A percentile compares a stretch with the other conserved stretches of the same genome.
phyloP scores from a whole-genome alignment of 306 rosid genomes.

The Prinsepia uniflora region DNA sequence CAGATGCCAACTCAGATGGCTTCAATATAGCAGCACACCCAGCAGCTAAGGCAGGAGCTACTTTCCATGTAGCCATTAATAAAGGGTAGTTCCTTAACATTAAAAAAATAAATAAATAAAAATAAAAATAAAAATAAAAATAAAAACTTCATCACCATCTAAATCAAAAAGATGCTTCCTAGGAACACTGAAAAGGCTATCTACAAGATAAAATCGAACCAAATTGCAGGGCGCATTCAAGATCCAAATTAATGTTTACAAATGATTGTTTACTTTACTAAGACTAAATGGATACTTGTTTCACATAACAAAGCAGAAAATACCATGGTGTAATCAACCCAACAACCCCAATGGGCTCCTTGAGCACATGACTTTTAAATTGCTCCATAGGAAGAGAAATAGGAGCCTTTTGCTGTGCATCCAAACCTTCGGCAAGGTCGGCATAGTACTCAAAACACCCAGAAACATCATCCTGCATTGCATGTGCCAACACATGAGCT shows the following conservation, averaged over 20 bases:
- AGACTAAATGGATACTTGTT: constrained; percentile 1
- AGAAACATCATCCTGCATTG: constrained; percentile 86
- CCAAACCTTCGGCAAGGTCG: constrained; percentile 92
- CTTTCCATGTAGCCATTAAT: constrained; percentile 94
- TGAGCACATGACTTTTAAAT: constrained; percentile 66
- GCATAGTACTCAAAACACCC: constrained; percentile 97
- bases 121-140: no score
- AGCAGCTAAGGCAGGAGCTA: constrained; percentile 97
- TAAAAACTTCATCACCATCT: constrained; percentile 14
- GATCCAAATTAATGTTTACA: background rate
- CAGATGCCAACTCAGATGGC: constrained; percentile 92
- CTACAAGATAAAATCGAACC: constrained; percentile 4
- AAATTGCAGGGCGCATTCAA: background rate
- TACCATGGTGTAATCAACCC: constrained; percentile 95
- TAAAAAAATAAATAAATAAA: no score
- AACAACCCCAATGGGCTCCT: constrained; percentile 89
- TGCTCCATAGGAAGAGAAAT: constrained; percentile 82
- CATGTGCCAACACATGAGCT: constrained; percentile 6
- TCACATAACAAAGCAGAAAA: constrained; percentile 7
- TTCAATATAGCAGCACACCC: constrained; percentile 97
- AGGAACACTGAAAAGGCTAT: background rate
- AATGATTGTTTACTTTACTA: background rate
- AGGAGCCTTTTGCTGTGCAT: constrained; percentile 68
- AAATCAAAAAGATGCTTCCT: background rate
- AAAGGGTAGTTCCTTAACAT: constrained; percentile 82